A percentile compares a stretch with the other conserved stretches of the same genome.
Conservation (phyloP, 2,329 filamentous ascomycete genomes). For the Phoma sp. region DNA sequence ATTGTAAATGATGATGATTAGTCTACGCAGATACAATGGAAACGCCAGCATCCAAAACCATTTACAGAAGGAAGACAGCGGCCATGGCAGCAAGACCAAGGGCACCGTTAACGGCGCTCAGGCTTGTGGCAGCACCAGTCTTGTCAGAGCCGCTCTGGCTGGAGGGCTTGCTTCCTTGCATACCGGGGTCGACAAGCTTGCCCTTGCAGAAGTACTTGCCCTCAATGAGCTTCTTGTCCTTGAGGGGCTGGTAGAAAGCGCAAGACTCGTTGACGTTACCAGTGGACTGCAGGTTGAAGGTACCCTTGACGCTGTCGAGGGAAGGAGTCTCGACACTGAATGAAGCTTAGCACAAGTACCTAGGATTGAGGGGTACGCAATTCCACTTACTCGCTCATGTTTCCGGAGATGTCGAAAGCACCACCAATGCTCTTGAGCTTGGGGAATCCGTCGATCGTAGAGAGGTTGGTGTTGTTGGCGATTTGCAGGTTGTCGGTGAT, state of each 20-base stretch:
- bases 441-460: conserved; percentile 69
- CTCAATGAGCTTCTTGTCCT: conserved; percentile 51
- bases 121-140: conserved; percentile 47
- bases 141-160: conserved; percentile 33
- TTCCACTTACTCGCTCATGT: conserved; percentile 76
- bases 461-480: conserved; percentile 84
- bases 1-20: conserved; percentile 43
- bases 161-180: conserved; percentile 43
- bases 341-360: conserved; percentile 36
- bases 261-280: conserved; percentile 50
- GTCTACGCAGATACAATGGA: conserved; percentile 48
- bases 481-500: conserved; percentile 83
- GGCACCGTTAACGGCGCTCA: conserved; percentile 51
- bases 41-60: conserved; percentile 46
- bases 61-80: conserved; percentile 57
- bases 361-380: not conserved
- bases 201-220: conserved; percentile 51
- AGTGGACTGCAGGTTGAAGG: conserved; percentile 58
- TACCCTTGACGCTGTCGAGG: conserved; percentile 54
- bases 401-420: conserved; percentile 83
- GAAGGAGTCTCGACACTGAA: conserved; percentile 71
- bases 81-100: conserved; percentile 55
- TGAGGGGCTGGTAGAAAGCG: conserved; percentile 50
- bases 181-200: conserved; percentile 45
- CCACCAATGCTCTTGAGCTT: conserved; percentile 72